Percentiles rank a stretch among this genome's conserved stretches.
These are phyloP conservation scores for Penicillium sp. DNA, from an alignment of 2,329 filamentous ascomycete genomes.

Conservation along the genomic window DNA sequence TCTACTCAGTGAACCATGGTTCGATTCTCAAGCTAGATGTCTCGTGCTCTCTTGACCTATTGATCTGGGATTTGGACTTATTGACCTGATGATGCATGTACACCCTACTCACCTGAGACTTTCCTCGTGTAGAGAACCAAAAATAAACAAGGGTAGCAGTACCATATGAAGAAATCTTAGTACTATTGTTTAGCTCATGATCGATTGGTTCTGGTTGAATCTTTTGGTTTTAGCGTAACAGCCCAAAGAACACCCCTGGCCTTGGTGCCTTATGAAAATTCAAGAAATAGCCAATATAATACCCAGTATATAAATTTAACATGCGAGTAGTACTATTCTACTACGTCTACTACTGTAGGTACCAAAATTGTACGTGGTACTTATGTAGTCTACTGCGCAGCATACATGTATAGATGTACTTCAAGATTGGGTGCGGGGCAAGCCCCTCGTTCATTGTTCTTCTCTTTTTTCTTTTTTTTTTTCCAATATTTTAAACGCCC, in stretches of 20 bases:
- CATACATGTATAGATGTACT: constrained; percentile 1
- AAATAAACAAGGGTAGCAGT: not conserved
- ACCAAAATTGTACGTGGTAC: not conserved
- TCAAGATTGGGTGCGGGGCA: constrained; percentile 7
- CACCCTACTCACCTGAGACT: not conserved
- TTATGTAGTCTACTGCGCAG: constrained; percentile 3
- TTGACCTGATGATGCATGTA: not conserved
- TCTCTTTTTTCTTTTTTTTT: not conserved
- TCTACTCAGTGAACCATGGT: constrained; percentile 4
- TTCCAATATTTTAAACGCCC: not conserved
- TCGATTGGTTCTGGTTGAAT: constrained; percentile 27
- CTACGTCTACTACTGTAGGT: constrained; percentile 6
- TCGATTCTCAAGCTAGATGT: not conserved
- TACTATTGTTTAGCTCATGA: constrained; percentile 4
- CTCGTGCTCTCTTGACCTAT: not conserved
- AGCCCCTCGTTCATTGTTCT: not conserved
- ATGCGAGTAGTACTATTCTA: not conserved
- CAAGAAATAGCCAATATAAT: constrained; percentile 8
- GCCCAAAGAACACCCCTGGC: constrained; percentile 8
- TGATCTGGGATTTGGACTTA: not conserved
- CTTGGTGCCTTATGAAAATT: constrained; percentile 10
- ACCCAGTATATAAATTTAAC: not conserved
- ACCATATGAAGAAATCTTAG: constrained; percentile 2
- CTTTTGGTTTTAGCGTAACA: constrained; percentile 15
- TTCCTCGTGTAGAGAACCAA: not conserved